Evolutionary conservation across 2,329 filamentous ascomycete genomes (phyloP).

Genomic region (Talaromyces sp.): DNA sequence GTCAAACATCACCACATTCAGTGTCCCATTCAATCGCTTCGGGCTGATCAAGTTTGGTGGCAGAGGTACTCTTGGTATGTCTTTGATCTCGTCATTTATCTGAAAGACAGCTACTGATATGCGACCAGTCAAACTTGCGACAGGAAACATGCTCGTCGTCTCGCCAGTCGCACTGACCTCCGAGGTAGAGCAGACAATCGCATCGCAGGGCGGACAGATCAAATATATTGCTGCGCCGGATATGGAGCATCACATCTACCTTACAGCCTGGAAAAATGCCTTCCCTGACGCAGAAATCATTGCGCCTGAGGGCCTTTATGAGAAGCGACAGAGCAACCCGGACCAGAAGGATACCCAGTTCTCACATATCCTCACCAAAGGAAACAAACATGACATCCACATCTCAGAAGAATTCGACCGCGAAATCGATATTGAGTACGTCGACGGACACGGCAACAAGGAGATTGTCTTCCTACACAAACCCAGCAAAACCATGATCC

Average conservation of each 20-base stretch:
- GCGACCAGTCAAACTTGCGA: constrained; percentile 68
- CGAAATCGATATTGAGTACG: constrained; percentile 84
- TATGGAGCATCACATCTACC: constrained; percentile 90
- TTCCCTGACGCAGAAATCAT: constrained; percentile 78
- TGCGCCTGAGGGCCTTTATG: constrained; percentile 75
- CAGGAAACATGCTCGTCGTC: constrained; percentile 80
- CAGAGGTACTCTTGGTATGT: constrained; percentile 73
- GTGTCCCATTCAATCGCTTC: constrained; percentile 76
- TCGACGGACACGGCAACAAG: constrained; percentile 74
- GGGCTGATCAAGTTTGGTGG: constrained; percentile 80
- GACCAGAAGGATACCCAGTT: constrained; percentile 61
- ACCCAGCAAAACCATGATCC: constrained; percentile 72
- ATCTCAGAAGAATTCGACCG: constrained; percentile 76
- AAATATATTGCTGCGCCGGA: constrained; percentile 85
- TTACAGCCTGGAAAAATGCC: constrained; percentile 76
- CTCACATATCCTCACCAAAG: constrained; percentile 62
- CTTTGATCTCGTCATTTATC: no score
- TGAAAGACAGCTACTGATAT: neutral
- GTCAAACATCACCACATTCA: constrained; percentile 60
- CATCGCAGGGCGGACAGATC: constrained; percentile 65
- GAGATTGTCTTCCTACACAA: constrained; percentile 86
- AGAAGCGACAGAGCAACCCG: constrained; percentile 67
- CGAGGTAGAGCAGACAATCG: constrained; percentile 61
- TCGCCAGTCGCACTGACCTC: constrained; percentile 84
- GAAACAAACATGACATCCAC: constrained; percentile 49